phyloP scores from a whole-genome alignment of 768 basidiomycete genomes.

The Tylopilus intermedius region DNA sequence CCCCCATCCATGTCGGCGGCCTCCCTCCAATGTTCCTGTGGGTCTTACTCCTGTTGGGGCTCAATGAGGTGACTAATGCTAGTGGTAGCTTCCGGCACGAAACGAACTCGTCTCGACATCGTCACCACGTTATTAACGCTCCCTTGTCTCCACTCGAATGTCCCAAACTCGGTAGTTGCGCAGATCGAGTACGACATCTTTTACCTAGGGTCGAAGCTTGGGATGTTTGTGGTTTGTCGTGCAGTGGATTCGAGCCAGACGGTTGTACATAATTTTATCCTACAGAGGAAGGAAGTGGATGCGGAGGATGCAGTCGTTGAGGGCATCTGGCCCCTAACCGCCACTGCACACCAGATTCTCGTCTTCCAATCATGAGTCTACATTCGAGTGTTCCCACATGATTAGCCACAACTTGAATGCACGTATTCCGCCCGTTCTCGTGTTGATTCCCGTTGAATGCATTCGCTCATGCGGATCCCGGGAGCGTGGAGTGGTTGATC shows the following conservation, averaged over 20 bases:
- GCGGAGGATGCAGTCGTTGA: slow-evolving; percentile 25
- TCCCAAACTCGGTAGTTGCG: background rate
- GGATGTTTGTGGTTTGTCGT: slow-evolving; percentile 28
- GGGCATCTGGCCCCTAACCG: slow-evolving; percentile 29
- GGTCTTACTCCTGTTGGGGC: slow-evolving; percentile 2
- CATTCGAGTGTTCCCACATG: background rate
- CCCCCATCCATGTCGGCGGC: background rate
- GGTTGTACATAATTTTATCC: slow-evolving; percentile 27
- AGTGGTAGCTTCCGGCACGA: slow-evolving; percentile 15
- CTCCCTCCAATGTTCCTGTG: slow-evolving; percentile 14
- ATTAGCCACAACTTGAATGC: background rate
- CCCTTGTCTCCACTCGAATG: slow-evolving; percentile 22
- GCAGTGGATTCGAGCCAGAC: slow-evolving; percentile 13
- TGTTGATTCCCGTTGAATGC: background rate
- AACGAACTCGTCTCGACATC: slow-evolving; percentile 26
- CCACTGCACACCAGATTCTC: slow-evolving; percentile 29
- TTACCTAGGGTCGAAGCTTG: slow-evolving; percentile 25
- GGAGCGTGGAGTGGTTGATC: background rate
- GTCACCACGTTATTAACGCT: slow-evolving; percentile 22
- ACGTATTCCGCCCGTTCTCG: background rate
- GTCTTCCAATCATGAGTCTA: slow-evolving; percentile 21
- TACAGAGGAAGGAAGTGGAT: slow-evolving; percentile 28
- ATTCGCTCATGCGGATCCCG: background rate
- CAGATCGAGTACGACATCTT: slow-evolving; percentile 28
- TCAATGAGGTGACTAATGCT: background rate